Evolutionary conservation across 1,139 yeast genomes (phyloP).

Genomic region (Meyerozyma guilliermondii): DNA sequence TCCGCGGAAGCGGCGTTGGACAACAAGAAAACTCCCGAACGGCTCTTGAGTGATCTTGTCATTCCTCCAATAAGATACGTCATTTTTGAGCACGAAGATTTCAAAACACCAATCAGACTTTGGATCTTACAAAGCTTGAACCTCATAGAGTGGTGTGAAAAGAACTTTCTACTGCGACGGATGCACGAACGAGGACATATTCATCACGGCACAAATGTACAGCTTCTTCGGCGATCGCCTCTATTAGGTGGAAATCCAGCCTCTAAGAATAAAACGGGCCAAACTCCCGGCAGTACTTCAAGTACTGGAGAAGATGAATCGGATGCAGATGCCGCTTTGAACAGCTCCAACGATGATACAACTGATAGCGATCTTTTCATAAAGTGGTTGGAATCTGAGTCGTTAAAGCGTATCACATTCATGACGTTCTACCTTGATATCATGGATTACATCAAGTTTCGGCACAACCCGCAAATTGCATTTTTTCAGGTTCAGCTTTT

Average conservation of each 20-base stretch:
- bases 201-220: constrained; percentile 75
- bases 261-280: constrained; percentile 14
- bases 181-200: constrained; percentile 73
- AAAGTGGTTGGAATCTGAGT: constrained; percentile 75
- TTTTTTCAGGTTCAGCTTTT: constrained; percentile 71
- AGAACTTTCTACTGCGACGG: constrained; percentile 51
- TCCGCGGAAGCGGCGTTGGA: too few species aligned
- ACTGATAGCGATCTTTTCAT: constrained; percentile 27
- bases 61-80: constrained; percentile 13
- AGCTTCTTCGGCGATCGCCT: constrained; percentile 66
- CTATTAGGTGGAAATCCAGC: constrained; percentile 66
- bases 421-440: constrained; percentile 79
- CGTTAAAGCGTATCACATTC: constrained; percentile 70
- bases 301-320: constrained; percentile 31
- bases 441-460: constrained; percentile 73
- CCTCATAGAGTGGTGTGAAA: constrained; percentile 63
- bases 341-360: constrained; percentile 9
- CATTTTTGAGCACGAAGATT: constrained; percentile 55
- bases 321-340: constrained; percentile 18
- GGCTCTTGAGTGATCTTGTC: constrained; percentile 5
- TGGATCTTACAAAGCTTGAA: constrained; percentile 67
- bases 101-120: constrained; percentile 52
- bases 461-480: constrained; percentile 64
- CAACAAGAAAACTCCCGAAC: not conserved
- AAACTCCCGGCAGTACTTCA: constrained; percentile 18